Base-by-base conservation (phyloP, 1,284 basidiomycete genomes). In the Irpex sp. region DNA sequence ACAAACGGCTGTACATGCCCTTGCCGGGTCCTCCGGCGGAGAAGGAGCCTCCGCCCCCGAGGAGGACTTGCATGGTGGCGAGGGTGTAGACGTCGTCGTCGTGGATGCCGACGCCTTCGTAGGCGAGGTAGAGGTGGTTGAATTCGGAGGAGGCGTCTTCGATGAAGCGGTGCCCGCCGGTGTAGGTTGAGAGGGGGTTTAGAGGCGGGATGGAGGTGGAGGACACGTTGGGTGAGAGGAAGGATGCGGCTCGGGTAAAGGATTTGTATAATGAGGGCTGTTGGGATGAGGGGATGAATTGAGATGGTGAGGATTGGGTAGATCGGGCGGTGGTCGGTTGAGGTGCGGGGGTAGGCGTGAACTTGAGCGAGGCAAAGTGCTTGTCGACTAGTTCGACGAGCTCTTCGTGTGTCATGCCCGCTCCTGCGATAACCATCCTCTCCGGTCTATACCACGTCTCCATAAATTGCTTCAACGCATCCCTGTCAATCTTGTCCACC, bases 1-100 rank as follows among this genome's bases (percentile, higher is more conserved):
- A 98, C 59, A 98, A 79, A 17, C 97, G 90, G 46, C 94, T 95
- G 81, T 98, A 98, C 95, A 99, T 98, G 70, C 97, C 97, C 80
- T 99, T 99, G 51, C 97, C 97, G 1, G 97, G 97, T 2, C 97
- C 97, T 67, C 95, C 94, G 17, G 96, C 96, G 47, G 94, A 96
- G 82, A 98, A 98, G 74, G 88, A 92, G 35, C 95, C 95, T 7
- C 97, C 97, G 3, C 97, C 97, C 39, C 97, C 97, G 9, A 99
- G 87, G 37, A 98, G 84, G 51, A 97, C 92, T 76, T 99, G 97
- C 77, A 99, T 91, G 0, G 94, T 95, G 31, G 97, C 97, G 11
- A 98, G 84, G 4, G 94, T 86, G 74, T 97, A 99, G 57, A 99
- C 93, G 77, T 98, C 97, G 21, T 93, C 88, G 69, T 98, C 94